Evolutionary conservation across 148 eudicot genomes (phyloP).

Genomic region (Rheum nobile): DNA sequence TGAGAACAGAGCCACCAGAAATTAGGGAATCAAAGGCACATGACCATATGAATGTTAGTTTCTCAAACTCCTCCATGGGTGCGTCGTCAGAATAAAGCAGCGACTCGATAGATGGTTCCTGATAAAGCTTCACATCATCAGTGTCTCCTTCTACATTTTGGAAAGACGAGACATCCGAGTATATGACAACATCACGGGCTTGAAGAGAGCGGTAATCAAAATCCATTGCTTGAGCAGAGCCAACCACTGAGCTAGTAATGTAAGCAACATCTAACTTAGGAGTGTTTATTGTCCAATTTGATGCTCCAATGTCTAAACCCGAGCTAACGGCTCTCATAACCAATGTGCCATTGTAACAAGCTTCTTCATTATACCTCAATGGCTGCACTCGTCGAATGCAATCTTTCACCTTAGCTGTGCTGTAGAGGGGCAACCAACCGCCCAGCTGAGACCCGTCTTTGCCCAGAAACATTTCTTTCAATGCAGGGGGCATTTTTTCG

Average conservation of each 20-base stretch:
- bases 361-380: slow-evolving; percentile 75
- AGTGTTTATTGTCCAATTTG: slow-evolving; percentile 63
- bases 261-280: slow-evolving; percentile 43
- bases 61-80: slow-evolving; percentile 48
- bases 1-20: slow-evolving; percentile 70
- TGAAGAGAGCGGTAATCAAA: slow-evolving; percentile 62
- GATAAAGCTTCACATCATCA: slow-evolving; percentile 19
- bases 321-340: slow-evolving; percentile 65
- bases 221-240: slow-evolving; percentile 44
- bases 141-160: slow-evolving; percentile 14
- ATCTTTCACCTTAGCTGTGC: neutral
- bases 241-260: slow-evolving; percentile 28
- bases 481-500: slow-evolving; percentile 38
- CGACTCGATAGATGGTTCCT: slow-evolving; percentile 13
- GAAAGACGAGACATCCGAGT: slow-evolving; percentile 48
- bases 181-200: slow-evolving; percentile 47
- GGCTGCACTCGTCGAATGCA: slow-evolving; percentile 32
- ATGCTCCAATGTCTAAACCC: slow-evolving; percentile 83
- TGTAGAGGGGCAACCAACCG: slow-evolving; percentile 69
- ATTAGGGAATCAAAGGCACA: slow-evolving; percentile 50
- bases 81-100: slow-evolving; percentile 40
- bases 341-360: slow-evolving; percentile 53
- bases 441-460: slow-evolving; percentile 51
- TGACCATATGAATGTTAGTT: slow-evolving; percentile 56
- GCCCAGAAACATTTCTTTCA: slow-evolving; percentile 49